A percentile compares a stretch with the other conserved stretches of the same genome.
phyloP scores from a whole-genome alignment of 306 rosid genomes.

The Elaeagnus macrophylla region DNA sequence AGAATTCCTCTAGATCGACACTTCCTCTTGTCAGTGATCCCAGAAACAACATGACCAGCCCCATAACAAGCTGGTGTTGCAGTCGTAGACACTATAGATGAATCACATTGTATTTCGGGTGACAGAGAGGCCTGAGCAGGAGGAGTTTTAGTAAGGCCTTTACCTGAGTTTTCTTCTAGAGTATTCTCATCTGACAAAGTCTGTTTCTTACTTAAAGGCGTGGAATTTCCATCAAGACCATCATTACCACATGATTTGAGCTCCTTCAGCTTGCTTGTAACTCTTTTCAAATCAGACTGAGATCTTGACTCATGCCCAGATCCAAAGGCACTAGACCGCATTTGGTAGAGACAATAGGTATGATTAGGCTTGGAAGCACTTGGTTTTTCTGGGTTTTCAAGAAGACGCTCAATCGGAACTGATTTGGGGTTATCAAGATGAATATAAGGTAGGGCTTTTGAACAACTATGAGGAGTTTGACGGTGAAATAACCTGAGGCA shows the following conservation, averaged over 20 bases:
- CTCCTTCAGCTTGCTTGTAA: constrained; percentile 19
- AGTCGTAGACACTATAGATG: constrained; percentile 35
- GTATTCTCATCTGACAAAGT: constrained; percentile 15
- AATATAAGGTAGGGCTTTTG: constrained; percentile 30
- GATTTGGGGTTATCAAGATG: constrained; percentile 44
- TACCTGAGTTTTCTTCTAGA: constrained; percentile 26
- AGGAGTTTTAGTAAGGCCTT: constrained; percentile 44
- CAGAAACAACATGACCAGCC: constrained; percentile 73
- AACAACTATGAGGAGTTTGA: constrained; percentile 36
- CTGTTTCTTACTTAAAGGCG: constrained; percentile 41
- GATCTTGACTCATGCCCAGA: constrained; percentile 20
- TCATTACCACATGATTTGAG: constrained; percentile 21
- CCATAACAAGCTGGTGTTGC: constrained; percentile 64
- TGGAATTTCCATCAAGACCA: constrained; percentile 21
- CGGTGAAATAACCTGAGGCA: constrained; percentile 65
- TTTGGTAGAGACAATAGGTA: constrained; percentile 44
- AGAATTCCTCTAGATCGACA: constrained; percentile 83
- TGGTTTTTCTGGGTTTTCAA: constrained; percentile 35
- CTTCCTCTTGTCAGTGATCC: constrained; percentile 73
- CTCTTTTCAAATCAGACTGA: constrained; percentile 22
- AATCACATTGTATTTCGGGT: constrained; percentile 65
- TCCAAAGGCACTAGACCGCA: constrained; percentile 35
- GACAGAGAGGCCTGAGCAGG: constrained; percentile 67
- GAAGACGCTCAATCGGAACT: constrained; percentile 19
- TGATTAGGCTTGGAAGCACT: constrained; percentile 23